Conservation (phyloP, 2,329 filamentous ascomycete species). For the Monilinia fructicola region DNA sequence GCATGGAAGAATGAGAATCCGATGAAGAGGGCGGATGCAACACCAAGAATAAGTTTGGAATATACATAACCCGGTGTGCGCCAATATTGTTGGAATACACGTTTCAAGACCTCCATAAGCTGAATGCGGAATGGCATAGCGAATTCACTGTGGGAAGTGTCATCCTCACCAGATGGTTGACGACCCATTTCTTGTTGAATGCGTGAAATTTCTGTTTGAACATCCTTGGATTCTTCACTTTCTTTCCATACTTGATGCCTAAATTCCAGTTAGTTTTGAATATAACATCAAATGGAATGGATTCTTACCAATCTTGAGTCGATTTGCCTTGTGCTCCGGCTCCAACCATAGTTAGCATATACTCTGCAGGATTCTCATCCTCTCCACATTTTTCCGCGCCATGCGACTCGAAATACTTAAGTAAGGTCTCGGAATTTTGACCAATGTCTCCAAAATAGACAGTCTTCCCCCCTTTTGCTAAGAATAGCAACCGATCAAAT, state of each 20-base stretch:
- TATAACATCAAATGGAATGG: accelerated
- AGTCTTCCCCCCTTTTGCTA: constrained; percentile 73
- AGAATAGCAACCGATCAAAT: constrained; percentile 78
- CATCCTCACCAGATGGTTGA: constrained; percentile 58
- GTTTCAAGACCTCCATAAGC: constrained; percentile 60
- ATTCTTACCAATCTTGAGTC: constrained; percentile 55
- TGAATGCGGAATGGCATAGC: constrained; percentile 72
- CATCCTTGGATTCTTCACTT: constrained; percentile 38
- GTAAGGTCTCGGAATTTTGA: constrained; percentile 37
- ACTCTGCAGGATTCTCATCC: constrained; percentile 78
- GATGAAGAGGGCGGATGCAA: constrained; percentile 55
- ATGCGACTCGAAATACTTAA: constrained; percentile 71
- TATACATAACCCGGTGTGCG: constrained; percentile 74
- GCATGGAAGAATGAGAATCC: constrained; percentile 67
- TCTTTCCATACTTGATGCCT: constrained; percentile 44
- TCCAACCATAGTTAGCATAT: constrained; percentile 49
- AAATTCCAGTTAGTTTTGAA: background rate
- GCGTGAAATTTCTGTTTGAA: constrained; percentile 41
- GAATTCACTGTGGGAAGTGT: constrained; percentile 60
- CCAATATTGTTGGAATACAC: constrained; percentile 79
- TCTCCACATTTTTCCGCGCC: constrained; percentile 64
- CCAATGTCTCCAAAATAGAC: constrained; percentile 85
- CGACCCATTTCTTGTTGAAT: constrained; percentile 37
- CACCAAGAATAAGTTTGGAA: constrained; percentile 62
- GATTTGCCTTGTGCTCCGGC: constrained; percentile 60